These are phyloP conservation scores for Aphanocladium album DNA, from an alignment of 2,329 filamentous ascomycete genomes.

Conservation along the genomic window DNA sequence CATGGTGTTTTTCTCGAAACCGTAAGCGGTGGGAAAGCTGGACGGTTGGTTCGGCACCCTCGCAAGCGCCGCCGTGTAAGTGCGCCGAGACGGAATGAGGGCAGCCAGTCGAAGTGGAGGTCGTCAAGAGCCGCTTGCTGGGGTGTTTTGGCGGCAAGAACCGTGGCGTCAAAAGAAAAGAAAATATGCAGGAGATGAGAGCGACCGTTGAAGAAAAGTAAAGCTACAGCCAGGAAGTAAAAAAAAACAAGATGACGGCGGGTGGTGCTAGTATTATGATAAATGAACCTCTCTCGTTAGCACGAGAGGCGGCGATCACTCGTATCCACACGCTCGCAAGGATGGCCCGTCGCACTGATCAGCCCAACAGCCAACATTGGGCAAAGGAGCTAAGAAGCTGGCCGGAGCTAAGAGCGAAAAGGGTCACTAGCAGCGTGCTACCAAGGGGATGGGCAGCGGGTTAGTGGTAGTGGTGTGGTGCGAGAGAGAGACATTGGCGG, in stretches of 20 bases:
- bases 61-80: constrained; percentile 11
- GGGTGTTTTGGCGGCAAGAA: neutral
- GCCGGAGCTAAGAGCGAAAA: neutral
- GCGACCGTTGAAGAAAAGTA: neutral
- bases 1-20: neutral
- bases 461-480: neutral
- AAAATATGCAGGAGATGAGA: neutral
- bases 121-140: neutral
- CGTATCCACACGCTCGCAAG: constrained; percentile 7
- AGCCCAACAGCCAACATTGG: constrained; percentile 8
- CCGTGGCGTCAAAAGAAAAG: neutral
- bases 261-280: constrained; percentile 7
- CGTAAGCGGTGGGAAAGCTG: neutral
- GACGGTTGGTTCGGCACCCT: neutral
- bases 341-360: constrained; percentile 11
- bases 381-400: neutral
- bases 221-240: neutral
- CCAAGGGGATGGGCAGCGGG: neutral
- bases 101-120: neutral
- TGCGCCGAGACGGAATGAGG: neutral
- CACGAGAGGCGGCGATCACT: constrained; percentile 10
- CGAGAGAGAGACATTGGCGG: neutral
- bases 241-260: neutral
- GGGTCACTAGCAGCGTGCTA: neutral
- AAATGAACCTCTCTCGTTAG: constrained; percentile 7